Evolutionary conservation across 352 stramenopile genomes (phyloP).

Genomic region (Globisporangium abappressorium): DNA sequence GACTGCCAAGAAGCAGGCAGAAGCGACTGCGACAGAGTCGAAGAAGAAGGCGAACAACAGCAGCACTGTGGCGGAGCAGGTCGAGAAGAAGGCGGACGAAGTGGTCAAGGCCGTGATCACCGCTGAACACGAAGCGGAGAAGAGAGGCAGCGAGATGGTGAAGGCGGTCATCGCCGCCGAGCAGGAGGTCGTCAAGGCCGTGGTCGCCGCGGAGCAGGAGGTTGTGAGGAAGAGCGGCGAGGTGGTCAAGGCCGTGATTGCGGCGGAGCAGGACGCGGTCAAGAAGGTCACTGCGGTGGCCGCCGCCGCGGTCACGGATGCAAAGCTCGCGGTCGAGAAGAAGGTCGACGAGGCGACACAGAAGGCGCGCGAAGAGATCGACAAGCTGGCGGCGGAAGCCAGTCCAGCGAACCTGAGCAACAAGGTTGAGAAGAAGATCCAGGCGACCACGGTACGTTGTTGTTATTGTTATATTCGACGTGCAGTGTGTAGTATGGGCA

Average conservation of each 20-base stretch:
- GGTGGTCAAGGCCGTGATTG: slow-evolving; percentile 16
- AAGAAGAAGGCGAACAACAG: slow-evolving; percentile 17
- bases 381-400: slow-evolving; percentile 49
- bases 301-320: slow-evolving; percentile 21
- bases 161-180: slow-evolving; percentile 19
- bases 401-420: slow-evolving; percentile 38
- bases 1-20: slow-evolving; percentile 19
- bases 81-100: slow-evolving; percentile 25
- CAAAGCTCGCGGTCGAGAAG: slow-evolving; percentile 43
- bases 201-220: slow-evolving; percentile 18
- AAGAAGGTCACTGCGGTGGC: slow-evolving; percentile 19
- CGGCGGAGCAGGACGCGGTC: slow-evolving; percentile 8
- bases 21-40: not conserved
- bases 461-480: not conserved
- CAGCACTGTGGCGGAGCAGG: slow-evolving; percentile 8
- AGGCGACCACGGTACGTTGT: slow-evolving; percentile 50
- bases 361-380: slow-evolving; percentile 61
- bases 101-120: slow-evolving; percentile 23
- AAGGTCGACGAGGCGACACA: slow-evolving; percentile 57
- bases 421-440: slow-evolving; percentile 66
- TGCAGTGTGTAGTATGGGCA: not conserved
- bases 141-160: slow-evolving; percentile 22
- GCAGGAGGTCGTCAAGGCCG: slow-evolving; percentile 30
- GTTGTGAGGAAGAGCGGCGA: slow-evolving; percentile 34
- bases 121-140: slow-evolving; percentile 19